Conservation (phyloP, 2,329 filamentous ascomycete genomes). For the Phaeosphaeria sp. region DNA sequence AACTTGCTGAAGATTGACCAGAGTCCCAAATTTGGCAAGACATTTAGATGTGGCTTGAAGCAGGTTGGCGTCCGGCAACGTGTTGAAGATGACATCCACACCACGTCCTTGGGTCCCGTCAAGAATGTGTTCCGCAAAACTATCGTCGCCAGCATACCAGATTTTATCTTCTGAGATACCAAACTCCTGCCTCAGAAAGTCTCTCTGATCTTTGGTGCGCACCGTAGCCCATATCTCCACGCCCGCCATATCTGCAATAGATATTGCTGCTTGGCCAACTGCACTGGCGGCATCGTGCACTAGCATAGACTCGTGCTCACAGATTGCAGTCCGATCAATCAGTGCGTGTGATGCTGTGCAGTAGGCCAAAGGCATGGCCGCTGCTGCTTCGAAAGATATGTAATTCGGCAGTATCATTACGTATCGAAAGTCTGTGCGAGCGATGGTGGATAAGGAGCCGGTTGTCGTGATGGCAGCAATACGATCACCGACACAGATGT, state of each 20-base stretch:
- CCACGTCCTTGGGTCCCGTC: slow-evolving; percentile 30
- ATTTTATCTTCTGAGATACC: slow-evolving; percentile 37
- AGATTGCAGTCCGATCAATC: slow-evolving; percentile 33
- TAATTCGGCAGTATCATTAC: slow-evolving; percentile 23
- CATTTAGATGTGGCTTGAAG: slow-evolving; percentile 27
- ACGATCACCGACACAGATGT: slow-evolving; percentile 28
- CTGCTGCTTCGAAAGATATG: slow-evolving; percentile 30
- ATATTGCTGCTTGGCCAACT: slow-evolving; percentile 40
- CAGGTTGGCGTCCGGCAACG: slow-evolving; percentile 25
- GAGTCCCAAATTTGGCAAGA: slow-evolving; percentile 2
- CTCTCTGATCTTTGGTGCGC: slow-evolving; percentile 26
- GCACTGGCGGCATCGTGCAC: slow-evolving; percentile 37
- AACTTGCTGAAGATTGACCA: neutral
- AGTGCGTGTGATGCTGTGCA: slow-evolving; percentile 35
- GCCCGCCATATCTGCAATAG: slow-evolving; percentile 29
- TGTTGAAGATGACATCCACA: slow-evolving; percentile 44
- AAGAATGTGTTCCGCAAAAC: slow-evolving; percentile 12
- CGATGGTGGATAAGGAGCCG: slow-evolving; percentile 25
- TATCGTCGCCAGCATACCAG: slow-evolving; percentile 25
- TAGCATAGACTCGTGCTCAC: slow-evolving; percentile 40
- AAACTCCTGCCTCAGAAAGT: slow-evolving; percentile 20
- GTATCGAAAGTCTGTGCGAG: slow-evolving; percentile 18
- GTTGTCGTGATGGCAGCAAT: slow-evolving; percentile 27
- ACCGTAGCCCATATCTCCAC: slow-evolving; percentile 34
- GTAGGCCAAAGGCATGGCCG: slow-evolving; percentile 28